Evolutionary conservation across 2,329 filamentous ascomycete species (phyloP).

Genomic region (Acrodontium crateriforme): DNA sequence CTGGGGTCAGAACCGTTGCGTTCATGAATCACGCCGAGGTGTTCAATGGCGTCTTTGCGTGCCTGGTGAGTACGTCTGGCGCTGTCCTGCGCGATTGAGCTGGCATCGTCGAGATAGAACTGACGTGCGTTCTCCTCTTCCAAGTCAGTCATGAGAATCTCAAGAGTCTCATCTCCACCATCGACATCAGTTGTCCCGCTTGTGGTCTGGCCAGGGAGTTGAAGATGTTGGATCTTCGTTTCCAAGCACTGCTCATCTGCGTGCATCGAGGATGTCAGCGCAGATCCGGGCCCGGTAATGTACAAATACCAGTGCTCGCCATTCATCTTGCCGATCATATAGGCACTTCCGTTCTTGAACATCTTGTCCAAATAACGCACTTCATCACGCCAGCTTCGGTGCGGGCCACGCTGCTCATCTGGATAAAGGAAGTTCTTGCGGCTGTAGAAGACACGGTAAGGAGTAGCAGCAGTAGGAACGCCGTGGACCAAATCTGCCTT

Average conservation of each 20-base stretch:
- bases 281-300: slow-evolving; percentile 72
- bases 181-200: slow-evolving; percentile 20
- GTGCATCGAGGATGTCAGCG: slow-evolving; percentile 69
- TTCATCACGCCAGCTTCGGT: slow-evolving; percentile 95
- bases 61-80: slow-evolving; percentile 52
- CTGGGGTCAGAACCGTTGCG: slow-evolving; percentile 27
- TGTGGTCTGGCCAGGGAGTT: slow-evolving; percentile 40
- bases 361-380: slow-evolving; percentile 84
- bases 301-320: slow-evolving; percentile 99
- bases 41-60: slow-evolving; percentile 45
- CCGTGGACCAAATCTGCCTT: slow-evolving; percentile 53
- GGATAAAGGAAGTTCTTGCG: slow-evolving; percentile 97
- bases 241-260: slow-evolving; percentile 33
- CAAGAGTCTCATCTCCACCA: slow-evolving; percentile 56
- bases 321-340: slow-evolving; percentile 99
- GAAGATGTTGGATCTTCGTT: slow-evolving; percentile 45
- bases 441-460: slow-evolving; percentile 95
- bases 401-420: slow-evolving; percentile 82
- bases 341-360: slow-evolving; percentile 85
- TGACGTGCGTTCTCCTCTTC: slow-evolving; percentile 52
- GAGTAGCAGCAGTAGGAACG: slow-evolving; percentile 63
- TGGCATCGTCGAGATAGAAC: slow-evolving; percentile 67
- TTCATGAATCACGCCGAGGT: slow-evolving; percentile 46
- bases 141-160: slow-evolving; percentile 55
- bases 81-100: slow-evolving; percentile 74